phyloP scores from a whole-genome alignment of 768 basidiomycete species.

The Tephrocybe sp. region DNA sequence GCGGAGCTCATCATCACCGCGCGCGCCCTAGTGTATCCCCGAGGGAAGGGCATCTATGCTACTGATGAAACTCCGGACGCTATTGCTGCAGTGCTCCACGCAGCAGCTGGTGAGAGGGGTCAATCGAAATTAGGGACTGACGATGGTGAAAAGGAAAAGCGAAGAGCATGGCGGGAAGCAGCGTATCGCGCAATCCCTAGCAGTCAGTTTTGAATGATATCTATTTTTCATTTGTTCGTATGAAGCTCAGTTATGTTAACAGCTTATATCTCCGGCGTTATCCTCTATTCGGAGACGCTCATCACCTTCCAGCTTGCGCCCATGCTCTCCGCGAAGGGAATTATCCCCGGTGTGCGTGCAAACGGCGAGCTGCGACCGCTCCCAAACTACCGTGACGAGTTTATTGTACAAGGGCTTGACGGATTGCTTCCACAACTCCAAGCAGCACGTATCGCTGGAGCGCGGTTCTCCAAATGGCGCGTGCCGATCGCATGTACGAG shows the following conservation, averaged over 20 bases:
- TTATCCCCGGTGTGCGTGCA: conserved; percentile 49
- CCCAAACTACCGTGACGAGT: conserved; percentile 41
- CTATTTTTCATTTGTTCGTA: not conserved
- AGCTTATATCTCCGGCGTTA: conserved; percentile 43
- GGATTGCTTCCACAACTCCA: conserved; percentile 39
- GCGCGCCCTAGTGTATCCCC: conserved; percentile 40
- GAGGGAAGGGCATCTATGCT: conserved; percentile 51
- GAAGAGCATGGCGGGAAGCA: conserved; percentile 41
- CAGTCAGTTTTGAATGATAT: conserved; percentile 34
- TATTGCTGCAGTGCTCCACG: conserved; percentile 36
- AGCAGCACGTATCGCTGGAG: conserved; percentile 40
- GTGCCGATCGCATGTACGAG: conserved; percentile 46
- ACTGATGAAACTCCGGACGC: conserved; percentile 49
- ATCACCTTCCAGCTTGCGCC: conserved; percentile 47
- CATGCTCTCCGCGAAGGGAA: conserved; percentile 38
- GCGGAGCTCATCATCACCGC: conserved; percentile 42
- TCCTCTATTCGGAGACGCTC: conserved; percentile 47
- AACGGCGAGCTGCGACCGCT: conserved; percentile 46
- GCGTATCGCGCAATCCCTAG: conserved; percentile 40
- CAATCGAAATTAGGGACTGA: conserved; percentile 26
- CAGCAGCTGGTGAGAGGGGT: conserved; percentile 26
- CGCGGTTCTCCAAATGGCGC: conserved; percentile 51
- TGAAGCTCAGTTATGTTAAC: not conserved
- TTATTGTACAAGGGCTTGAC: conserved; percentile 48
- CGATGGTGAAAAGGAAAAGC: conserved; percentile 34